Base-by-base conservation (phyloP, 495 filamentous ascomycete species). In the Aspergillus funiculosus region DNA sequence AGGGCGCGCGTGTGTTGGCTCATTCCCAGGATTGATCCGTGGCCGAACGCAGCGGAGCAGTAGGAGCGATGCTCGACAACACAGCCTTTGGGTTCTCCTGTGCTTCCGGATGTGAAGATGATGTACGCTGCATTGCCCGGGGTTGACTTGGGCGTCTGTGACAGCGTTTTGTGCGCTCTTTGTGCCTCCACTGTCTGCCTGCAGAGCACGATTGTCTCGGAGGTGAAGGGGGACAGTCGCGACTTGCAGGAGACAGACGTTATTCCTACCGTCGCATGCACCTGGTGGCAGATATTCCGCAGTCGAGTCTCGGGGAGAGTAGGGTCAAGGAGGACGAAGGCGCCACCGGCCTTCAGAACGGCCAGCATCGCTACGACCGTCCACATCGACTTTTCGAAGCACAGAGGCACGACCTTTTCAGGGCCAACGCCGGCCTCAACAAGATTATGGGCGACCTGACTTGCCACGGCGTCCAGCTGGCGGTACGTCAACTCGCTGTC, bases 351-450 rank as follows among this genome's bases (percentile, higher is more conserved):
- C 17, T 49, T 49, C 8, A 49, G 21, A 7, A 28, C 19, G 4
- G 46, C 46, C 7, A 49, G 46, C 6, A 49, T 32, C 3, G 31
- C 39, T 7, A 42, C 39, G 3, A 32, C 11, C 18, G 35, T 28
- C 38, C 38, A 34, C 3, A 10, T 8, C 8, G 46, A 42, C 25
- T 49, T 49, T 13, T 21, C 10, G 27, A 49, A 34, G 0, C 42
- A 14, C 5, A 49, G 27, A 13, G 46, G 29, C 6, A 49, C 46
- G 7, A 29, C 18, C 77, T 34, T 68, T 72, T 27, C 82, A 69
- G 60, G 66, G 73, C 31, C 72, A 72, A 17, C 65, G 67, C 17
- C 67, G 64, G n/a, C 62, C 73, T 4, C 62, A 45, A 69, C 4
- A 60, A 60, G 11, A 68, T 81, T 48, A 57, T 73, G 29, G 38